Percentiles rank a stretch among this genome's conserved stretches.
These are phyloP conservation scores for Backusella circina DNA, from an alignment of 192 early-diverging fungal species.

Conservation along the genomic window DNA sequence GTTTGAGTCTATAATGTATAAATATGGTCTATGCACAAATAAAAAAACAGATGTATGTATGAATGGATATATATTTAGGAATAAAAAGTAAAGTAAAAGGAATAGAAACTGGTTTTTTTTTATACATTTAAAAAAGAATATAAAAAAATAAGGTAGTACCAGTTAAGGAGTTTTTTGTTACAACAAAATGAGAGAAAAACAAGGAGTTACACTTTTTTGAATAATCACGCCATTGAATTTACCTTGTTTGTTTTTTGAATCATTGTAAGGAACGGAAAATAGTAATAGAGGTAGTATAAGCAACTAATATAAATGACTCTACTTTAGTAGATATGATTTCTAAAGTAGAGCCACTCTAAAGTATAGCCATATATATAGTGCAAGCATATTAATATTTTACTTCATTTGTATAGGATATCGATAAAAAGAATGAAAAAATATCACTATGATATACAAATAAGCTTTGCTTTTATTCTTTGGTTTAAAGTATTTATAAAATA, in stretches of 20 bases:
- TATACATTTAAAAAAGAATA: neutral
- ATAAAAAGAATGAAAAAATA: too few species aligned
- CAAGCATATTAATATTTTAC: too few species aligned
- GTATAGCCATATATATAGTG: too few species aligned
- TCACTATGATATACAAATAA: too few species aligned
- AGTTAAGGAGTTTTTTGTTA: neutral
- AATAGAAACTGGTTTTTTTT: neutral
- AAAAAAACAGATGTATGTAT: neutral
- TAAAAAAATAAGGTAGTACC: neutral
- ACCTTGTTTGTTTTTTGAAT: neutral
- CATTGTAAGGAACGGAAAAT: neutral
- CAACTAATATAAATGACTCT: too few species aligned
- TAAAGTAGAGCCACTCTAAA: too few species aligned
- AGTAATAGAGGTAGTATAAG: neutral
- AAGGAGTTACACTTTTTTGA: neutral
- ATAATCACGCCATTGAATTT: neutral
- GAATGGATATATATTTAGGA: neutral
- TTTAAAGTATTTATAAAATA: too few species aligned
- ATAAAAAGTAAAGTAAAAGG: neutral
- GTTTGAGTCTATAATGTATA: neutral
- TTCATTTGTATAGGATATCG: too few species aligned
- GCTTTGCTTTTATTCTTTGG: too few species aligned
- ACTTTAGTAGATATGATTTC: too few species aligned
- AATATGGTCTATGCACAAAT: neutral
- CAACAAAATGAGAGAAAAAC: neutral